Base-by-base conservation (phyloP, 345 rosid genomes). In the Eucalyptus regnans region DNA sequence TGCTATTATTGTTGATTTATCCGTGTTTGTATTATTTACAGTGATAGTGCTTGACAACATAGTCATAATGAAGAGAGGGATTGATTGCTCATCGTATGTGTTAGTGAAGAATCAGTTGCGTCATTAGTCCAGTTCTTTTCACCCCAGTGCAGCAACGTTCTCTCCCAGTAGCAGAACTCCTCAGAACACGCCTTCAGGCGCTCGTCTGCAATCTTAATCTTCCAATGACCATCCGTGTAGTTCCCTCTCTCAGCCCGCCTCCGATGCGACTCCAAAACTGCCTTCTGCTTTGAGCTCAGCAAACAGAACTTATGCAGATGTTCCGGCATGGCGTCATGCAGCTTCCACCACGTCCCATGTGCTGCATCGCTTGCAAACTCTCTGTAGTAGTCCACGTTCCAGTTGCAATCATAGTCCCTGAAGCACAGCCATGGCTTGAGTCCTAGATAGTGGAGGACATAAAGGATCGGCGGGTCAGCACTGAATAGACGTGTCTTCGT, bases 391-490 rank as follows among this genome's bases (percentile, higher is more conserved):
- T 86, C 91, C 44, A 91, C 93, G 54, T 93, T 92, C 94, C 94
- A 92, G 92, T 93, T 93, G 88, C 94, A 93, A 87, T 93, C 94
- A 6, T 92, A 91, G 86, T 93, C 94, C 56, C 94, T 88, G 91
- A 90, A 89, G 88, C 94, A 93, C 81, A 91, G 71, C 94, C 94
- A 93, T 12, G 94, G 94, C 88, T 93, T 93, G 62, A 68, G 23
- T 33, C 94, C 94, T 46, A 93, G 90, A 88, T 93, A 93, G 89
- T 93, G 94, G 66, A 93, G 86, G 17, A 91, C 94, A 41, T 91
- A 90, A 37, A 93, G 94, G 88, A 86, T 51, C 7, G 93, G 93
- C 22, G 94, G 94, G 52, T 92, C 92, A 2, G 92, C 91, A 31
- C 94, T 92, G 46, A 93, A 93, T 46, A 93, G 91, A 6, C 64